phyloP scores from a whole-genome alignment of 192 early-diverging fungal species.

The Bifiguratus adelaidae region DNA sequence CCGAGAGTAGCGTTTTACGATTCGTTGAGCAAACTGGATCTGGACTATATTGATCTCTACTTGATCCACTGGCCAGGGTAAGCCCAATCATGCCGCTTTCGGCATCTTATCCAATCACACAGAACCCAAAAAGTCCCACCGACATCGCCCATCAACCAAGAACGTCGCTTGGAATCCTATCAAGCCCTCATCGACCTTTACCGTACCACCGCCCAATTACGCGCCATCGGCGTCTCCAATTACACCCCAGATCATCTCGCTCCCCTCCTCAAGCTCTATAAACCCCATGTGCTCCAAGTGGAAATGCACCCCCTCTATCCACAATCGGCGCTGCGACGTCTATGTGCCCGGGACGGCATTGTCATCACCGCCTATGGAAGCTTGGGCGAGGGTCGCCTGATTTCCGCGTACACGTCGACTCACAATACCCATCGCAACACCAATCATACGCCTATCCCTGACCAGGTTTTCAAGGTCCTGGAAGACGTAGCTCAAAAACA shows the following conservation, averaged over 20 bases:
- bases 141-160: no score
- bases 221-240: slow-evolving; percentile 66
- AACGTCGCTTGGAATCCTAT: slow-evolving; percentile 29
- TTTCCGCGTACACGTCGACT: slow-evolving; percentile 7
- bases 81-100: not conserved
- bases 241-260: slow-evolving; percentile 48
- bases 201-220: slow-evolving; percentile 40
- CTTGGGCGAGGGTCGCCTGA: slow-evolving; percentile 47
- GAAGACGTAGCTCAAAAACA: slow-evolving; percentile 10
- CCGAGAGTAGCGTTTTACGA: slow-evolving; percentile 42
- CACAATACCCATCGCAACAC: not conserved
- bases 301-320: slow-evolving; percentile 57
- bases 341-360: slow-evolving; percentile 42
- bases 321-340: slow-evolving; percentile 41
- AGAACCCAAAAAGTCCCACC: slow-evolving; percentile 25
- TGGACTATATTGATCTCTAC: slow-evolving; percentile 65
- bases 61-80: slow-evolving; percentile 74
- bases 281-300: slow-evolving; percentile 60
- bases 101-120: not conserved
- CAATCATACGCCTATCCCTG: no score
- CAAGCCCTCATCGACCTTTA: slow-evolving; percentile 46
- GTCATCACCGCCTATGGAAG: slow-evolving; percentile 61
- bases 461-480: slow-evolving; percentile 8
- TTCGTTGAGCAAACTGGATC: slow-evolving; percentile 42
- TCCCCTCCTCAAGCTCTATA: slow-evolving; percentile 38